A percentile compares a stretch with the other conserved stretches of the same genome.
Conservation (phyloP, 768 basidiomycete species). For the Trametes cubensis region DNA sequence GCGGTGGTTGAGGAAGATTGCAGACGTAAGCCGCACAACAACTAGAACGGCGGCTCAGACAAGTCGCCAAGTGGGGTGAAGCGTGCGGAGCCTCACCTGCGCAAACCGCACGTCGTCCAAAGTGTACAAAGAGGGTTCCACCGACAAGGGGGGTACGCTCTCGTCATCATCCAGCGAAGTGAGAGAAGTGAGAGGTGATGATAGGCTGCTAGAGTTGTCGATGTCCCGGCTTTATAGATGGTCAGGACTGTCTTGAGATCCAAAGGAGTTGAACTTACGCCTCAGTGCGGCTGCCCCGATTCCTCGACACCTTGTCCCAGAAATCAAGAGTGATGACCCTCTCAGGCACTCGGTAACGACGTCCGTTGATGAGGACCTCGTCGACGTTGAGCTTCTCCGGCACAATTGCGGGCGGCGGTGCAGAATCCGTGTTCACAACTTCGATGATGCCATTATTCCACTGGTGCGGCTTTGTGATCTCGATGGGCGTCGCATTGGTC, state of each 20-base stretch:
- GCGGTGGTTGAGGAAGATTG: background rate
- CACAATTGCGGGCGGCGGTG: constrained; percentile 38
- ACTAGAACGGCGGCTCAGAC: background rate
- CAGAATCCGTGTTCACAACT: constrained; percentile 69
- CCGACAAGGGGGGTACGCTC: constrained; percentile 33
- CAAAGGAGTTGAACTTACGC: constrained; percentile 39
- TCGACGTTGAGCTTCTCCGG: constrained; percentile 62
- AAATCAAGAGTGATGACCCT: constrained; percentile 91
- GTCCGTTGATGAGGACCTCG: constrained; percentile 85
- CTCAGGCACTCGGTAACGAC: constrained; percentile 92
- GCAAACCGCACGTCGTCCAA: constrained; percentile 54
- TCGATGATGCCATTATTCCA: constrained; percentile 94
- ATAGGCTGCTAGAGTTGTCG: constrained; percentile 54
- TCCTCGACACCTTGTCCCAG: constrained; percentile 78
- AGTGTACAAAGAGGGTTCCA: constrained; percentile 36
- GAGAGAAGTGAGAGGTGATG: constrained; percentile 74
- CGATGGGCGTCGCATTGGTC: constrained; percentile 65
- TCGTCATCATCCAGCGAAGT: constrained; percentile 71
- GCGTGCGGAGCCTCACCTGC: constrained; percentile 44
- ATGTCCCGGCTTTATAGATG: constrained; percentile 12
- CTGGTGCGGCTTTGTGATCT: constrained; percentile 71
- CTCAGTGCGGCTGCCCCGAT: constrained; percentile 37
- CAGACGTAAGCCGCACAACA: constrained; percentile 36
- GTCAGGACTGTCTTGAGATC: background rate
- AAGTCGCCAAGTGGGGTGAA: too few species aligned